phyloP scores from a whole-genome alignment of 164 flowering plant species.

The Magnolia kwangsiensis region DNA sequence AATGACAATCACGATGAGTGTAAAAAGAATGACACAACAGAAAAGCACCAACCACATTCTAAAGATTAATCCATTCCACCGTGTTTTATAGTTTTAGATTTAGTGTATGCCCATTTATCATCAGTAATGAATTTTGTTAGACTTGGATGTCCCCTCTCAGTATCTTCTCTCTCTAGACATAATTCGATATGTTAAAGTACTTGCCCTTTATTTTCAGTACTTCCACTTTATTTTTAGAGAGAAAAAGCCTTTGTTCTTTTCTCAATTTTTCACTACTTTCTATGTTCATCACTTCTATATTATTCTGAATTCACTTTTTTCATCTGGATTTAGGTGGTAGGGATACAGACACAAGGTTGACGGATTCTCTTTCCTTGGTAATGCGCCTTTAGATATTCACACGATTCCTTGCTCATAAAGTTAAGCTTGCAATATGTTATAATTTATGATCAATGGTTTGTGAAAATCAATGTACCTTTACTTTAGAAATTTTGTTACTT shows the following conservation, averaged over 20 bases:
- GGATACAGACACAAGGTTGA: constrained; percentile 18
- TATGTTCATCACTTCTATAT: background rate
- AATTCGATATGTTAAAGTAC: background rate
- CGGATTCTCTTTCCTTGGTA: constrained; percentile 31
- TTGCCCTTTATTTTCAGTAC: background rate
- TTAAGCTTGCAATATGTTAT: background rate
- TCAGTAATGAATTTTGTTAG: no score
- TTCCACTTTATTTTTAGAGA: no score
- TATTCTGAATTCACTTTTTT: constrained; percentile 7
- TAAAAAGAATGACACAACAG: no score
- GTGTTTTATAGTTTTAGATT: no score
- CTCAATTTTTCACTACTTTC: background rate
- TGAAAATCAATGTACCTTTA: background rate
- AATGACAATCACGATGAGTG: no score
- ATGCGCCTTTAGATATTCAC: background rate
- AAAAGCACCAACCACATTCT: no score
- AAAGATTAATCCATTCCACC: no score
- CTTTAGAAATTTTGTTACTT: background rate
- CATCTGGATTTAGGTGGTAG: constrained; percentile 23
- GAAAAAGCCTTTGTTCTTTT: background rate
- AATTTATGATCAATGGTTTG: background rate
- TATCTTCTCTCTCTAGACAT: background rate
- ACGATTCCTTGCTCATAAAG: background rate
- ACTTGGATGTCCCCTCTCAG: no score
- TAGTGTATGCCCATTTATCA: no score